These are phyloP conservation scores for Lachnellula subtilissima DNA, from an alignment of 2,329 filamentous ascomycete species.

Conservation along the genomic window DNA sequence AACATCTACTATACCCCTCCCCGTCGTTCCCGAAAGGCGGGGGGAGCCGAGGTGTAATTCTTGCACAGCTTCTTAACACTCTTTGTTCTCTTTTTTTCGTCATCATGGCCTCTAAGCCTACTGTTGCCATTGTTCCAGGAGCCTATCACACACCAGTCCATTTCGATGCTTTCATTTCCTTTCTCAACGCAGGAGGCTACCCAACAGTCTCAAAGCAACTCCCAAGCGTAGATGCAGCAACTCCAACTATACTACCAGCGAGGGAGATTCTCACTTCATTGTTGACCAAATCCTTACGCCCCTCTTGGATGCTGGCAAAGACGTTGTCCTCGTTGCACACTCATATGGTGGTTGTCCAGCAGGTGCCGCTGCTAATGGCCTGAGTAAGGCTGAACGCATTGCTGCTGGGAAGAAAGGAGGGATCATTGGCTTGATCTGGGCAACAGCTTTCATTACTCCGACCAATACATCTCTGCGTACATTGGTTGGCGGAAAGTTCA, in stretches of 20 bases:
- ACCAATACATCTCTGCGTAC: not conserved
- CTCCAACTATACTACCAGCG: not conserved
- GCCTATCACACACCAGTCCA: slow-evolving; percentile 2
- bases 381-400: slow-evolving; percentile 1
- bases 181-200: not conserved
- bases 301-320: not conserved
- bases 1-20: too few relatives aligned
- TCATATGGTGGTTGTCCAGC: slow-evolving; percentile 2
- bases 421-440: not conserved
- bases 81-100: not conserved
- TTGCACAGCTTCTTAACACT: not conserved
- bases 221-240: not conserved
- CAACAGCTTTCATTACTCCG: not conserved
- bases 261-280: not conserved
- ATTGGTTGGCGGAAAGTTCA: not conserved
- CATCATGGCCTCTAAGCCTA: not conserved
- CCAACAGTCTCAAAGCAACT: not conserved
- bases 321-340: slow-evolving; percentile 6
- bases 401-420: not conserved
- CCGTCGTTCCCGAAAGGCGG: too few relatives aligned
- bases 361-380: not conserved
- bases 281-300: not conserved
- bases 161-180: not conserved
- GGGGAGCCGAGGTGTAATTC: not conserved
- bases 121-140: slow-evolving; percentile 2